Evolutionary conservation across 1,284 basidiomycete genomes (phyloP), one percentile per base, ranked within the genome.

Genomic region (Porogramme epimiltina): DNA sequence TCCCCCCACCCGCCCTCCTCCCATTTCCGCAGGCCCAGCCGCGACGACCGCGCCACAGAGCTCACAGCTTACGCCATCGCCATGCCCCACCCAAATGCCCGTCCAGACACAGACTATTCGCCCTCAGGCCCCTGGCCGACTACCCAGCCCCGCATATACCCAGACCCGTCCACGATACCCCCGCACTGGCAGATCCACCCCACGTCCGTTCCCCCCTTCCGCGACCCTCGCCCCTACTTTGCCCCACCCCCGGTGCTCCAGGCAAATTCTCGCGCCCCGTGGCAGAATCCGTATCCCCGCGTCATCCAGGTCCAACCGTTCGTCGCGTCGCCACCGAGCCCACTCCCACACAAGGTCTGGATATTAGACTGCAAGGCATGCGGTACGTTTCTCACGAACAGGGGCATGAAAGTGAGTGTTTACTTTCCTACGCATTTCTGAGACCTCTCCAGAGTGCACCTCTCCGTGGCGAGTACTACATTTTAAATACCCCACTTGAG

Each of bases 311-410:
- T 55, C 2, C 62, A 56, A 19, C 38, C 57, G 3, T 51, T 56
- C 51, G 33, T 44, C 31, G 24, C 53, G n/a, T 54, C 60, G 11
- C 61, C 58, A 2, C 60, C 62, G 1, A 60, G 57, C 2, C 60
- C 62, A 16, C 54, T 62, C 9, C 55, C 76, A 3, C 85, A 87
- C 70, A 85, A 87, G 67, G 89, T 93, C 49, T 93, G 89, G 80
- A 81, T 90, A 26, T 71, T 93, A 49, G 85, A 90, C 66, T 93
- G 91, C 71, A 84, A 78, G 59, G 77, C 81, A 18, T 93, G 91
- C 66, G 76, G 78, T 31, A 80, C 76, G 41, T 93, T 93, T 66
- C 69, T 93, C 42, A 89, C 89, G 18, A 91, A 93, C 67, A 80
- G 91, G 18, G 91, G 86, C 44, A 93, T 93, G 91, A 89, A 89